Base-by-base conservation (phyloP, 140 eudicot species). In the Senecio squalidus region DNA sequence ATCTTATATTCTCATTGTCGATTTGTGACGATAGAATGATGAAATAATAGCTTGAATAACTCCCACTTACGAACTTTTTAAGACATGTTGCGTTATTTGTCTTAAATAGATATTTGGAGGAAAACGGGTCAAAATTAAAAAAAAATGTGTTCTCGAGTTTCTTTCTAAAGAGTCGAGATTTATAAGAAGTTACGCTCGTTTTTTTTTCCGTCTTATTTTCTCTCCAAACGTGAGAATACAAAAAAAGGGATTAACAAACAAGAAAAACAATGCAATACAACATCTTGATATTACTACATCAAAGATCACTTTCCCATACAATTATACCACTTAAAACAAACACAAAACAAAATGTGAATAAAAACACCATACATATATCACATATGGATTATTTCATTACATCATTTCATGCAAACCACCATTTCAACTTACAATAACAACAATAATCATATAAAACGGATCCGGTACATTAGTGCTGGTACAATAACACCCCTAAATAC, bases 341-440 rank as follows among this genome's bases (percentile, higher is more conserved):
- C 22, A 60, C 11, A 34, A 26, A 28, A 29, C 51, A 51, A 21
- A 61, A 51, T 52, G 44, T 43, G 5, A 53, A 43, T n/a, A 53
- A 52, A 39, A 29, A 0, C 23, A 60, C 39, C 63, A 70, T 24
- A 40, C 41, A 28, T 39, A 62, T 30, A 51, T 50, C 41, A 28
- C 28, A 62, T 30, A 51, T 50, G 25, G 50, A 34, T 60, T 60
- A 9, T 60, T 23, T 70, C 52, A 70, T 53, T 40, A 62, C 57
- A 53, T 44, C 27, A 48, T 25, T 43, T 70, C 70, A 17, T 53
- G 20, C 64, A 62, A 70, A 43, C 58, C 61, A 34, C 25, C 38
- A 38, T 38, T 21, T 16, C 4, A 51, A 10, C 21, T 34, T n/a
- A n/a, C n/a, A n/a, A 13, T 52, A 52, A 63, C 11, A 40, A 43